A percentile compares a stretch with the other conserved stretches of the same genome.
Evolutionary conservation across 345 rosid genomes (phyloP).

Genomic region (Chamaenerion angustifolium): DNA sequence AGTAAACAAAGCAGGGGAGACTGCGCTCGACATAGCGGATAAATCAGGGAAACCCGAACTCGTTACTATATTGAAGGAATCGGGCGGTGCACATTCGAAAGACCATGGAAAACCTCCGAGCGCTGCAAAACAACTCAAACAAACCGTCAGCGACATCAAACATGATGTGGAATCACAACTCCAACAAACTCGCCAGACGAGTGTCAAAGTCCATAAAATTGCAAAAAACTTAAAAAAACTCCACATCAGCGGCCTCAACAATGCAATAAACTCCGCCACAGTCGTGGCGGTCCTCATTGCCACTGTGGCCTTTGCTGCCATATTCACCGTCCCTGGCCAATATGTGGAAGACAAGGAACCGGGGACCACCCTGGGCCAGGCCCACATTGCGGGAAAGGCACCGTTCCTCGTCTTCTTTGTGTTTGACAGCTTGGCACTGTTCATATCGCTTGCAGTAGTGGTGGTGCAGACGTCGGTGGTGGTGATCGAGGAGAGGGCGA

Average conservation of each 20-base stretch:
- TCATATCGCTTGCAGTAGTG: constrained; percentile 97
- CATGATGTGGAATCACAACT: constrained; percentile 94
- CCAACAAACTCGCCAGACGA: constrained; percentile 89
- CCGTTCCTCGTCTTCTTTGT: constrained; percentile 70
- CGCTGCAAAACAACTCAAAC: constrained; percentile 93
- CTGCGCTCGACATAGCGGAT: constrained; percentile 79
- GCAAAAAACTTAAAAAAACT: constrained; percentile 90
- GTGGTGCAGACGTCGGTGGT: constrained; percentile 98
- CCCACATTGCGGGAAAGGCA: constrained; percentile 52
- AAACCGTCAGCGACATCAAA: constrained; percentile 95
- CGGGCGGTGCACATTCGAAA: constrained; percentile 67
- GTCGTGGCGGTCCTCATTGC: constrained; percentile 96
- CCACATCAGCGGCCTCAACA: constrained; percentile 93
- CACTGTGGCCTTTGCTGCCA: constrained; percentile 96
- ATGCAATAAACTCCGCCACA: constrained; percentile 88
- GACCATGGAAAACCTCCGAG: constrained; percentile 66
- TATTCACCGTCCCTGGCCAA: constrained; percentile 94
- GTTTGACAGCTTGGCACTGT: constrained; percentile 92
- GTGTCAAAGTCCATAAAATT: constrained; percentile 72
- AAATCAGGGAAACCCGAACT: constrained; percentile 47
- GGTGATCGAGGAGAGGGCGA: constrained; percentile 92
- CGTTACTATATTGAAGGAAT: constrained; percentile 46
- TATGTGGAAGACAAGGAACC: constrained; percentile 34
- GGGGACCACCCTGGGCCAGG: constrained; percentile 61
- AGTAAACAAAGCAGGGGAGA: constrained; percentile 76